Base-by-base conservation (phyloP, 345 rosid genomes). In the Balakata baccata region DNA sequence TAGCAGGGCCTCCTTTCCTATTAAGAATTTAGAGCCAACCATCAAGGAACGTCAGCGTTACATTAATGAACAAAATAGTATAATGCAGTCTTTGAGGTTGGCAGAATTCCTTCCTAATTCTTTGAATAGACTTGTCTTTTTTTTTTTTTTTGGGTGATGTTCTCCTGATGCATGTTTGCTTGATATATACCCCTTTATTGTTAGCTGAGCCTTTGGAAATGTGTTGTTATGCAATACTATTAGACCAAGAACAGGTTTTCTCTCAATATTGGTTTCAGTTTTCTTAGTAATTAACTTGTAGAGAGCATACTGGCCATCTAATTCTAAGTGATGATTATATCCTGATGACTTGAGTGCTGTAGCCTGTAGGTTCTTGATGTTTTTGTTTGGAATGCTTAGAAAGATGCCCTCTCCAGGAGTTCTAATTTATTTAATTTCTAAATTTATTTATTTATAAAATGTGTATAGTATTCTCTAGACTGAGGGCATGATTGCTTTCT, bases 41-140 rank as follows among this genome's bases (percentile, higher is more conserved):
- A 79, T 96, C 71, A 88, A 84, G 81, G 98, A 91, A 75, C 89
- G 86, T 69, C 91, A 82, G 64, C 87, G 78, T 9, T 88, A 69
- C 81, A 82, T 91, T 70, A 77, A 82, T 57, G 98, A 96, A 75
- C 93, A 93, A 72, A 93, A 87, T 81, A 91, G 91, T 80, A 88
- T 93, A 75, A 89, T 91, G 97, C 99, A 96, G 75, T 91, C 98
- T 61, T 81, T 96, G 82, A 96, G 99, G 99, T 96, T 78, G 64
- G 92, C 75, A 77, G 66, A 50, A 34, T 66, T 39, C n/a, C 16
- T 34, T 67, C 68, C 62, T 41, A 49, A 39, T 75, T 7, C 22
- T 68, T 65, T 76, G 22, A 25, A 61, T 22, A 23, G 3, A 53
- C 38, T 62, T 41, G 20, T 9, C 50, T 29, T 16, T 68, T 29